Evolutionary conservation across 1,284 basidiomycete genomes (phyloP).

Genomic region (Cryptococcus sp.): DNA sequence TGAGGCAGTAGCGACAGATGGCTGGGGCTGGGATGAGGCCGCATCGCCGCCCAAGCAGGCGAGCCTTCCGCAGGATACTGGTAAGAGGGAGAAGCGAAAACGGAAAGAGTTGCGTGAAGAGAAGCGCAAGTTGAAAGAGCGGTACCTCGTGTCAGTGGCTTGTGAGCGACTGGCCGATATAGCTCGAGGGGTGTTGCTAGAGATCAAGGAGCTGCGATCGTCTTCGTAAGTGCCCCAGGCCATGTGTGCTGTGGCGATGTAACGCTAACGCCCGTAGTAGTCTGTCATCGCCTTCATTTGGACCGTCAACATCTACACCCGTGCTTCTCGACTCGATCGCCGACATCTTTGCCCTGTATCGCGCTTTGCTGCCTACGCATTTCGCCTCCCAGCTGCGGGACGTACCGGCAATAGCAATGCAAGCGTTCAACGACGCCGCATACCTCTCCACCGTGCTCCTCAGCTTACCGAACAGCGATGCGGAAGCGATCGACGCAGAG

Average conservation of each 20-base stretch:
- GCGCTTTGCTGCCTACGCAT: slow-evolving; percentile 75
- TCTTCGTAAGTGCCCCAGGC: slow-evolving; percentile 29
- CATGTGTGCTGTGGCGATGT: background rate
- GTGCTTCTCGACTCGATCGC: slow-evolving; percentile 56
- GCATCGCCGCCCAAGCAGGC: background rate
- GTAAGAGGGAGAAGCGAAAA: slow-evolving; percentile 9
- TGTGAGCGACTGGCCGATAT: slow-evolving; percentile 61
- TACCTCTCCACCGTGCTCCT: slow-evolving; percentile 62
- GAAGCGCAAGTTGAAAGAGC: slow-evolving; percentile 34
- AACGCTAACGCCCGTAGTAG: background rate
- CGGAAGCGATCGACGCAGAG: background rate
- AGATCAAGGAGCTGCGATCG: slow-evolving; percentile 24
- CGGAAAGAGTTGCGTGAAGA: slow-evolving; percentile 29
- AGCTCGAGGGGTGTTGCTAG: slow-evolving; percentile 56
- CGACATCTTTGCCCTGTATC: slow-evolving; percentile 75
- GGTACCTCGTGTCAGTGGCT: slow-evolving; percentile 44
- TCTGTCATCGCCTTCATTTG: slow-evolving; percentile 28
- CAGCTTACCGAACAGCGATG: slow-evolving; percentile 26
- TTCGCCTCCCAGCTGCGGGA: slow-evolving; percentile 61
- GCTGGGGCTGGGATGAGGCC: slow-evolving; percentile 19
- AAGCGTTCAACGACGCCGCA: slow-evolving; percentile 82
- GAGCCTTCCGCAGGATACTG: too few relatives aligned
- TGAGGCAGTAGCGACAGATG: slow-evolving; percentile 5
- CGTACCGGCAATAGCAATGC: slow-evolving; percentile 67
- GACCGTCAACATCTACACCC: slow-evolving; percentile 1